phyloP scores from a whole-genome alignment of 345 rosid species.

The Brassica incana region DNA sequence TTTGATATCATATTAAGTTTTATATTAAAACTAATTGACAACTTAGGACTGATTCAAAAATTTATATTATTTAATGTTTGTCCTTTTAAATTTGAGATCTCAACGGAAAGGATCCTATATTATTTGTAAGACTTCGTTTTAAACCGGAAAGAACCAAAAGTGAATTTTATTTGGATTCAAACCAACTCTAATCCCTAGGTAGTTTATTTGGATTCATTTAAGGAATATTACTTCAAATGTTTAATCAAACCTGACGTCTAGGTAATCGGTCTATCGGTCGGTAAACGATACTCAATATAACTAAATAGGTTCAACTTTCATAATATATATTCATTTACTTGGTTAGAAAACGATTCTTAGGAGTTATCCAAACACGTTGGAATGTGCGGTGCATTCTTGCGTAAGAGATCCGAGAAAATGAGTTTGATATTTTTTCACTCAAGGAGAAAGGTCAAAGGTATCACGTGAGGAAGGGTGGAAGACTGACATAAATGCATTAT shows the following conservation, averaged over 20 bases:
- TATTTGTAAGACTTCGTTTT: background rate
- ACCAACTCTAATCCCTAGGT: background rate
- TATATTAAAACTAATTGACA: too few relatives aligned
- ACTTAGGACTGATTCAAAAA: too few relatives aligned
- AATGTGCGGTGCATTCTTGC: slow-evolving; percentile 16
- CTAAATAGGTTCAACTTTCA: background rate
- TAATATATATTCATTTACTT: background rate
- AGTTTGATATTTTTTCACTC: slow-evolving; percentile 14
- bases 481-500: slow-evolving; percentile 36
- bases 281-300: background rate
- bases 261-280: background rate
- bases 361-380: background rate
- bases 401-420: slow-evolving; percentile 15
- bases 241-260: background rate
- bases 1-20: too few relatives aligned
- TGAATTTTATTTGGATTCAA: background rate
- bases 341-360: slow-evolving; percentile 1
- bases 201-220: background rate
- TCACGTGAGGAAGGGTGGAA: slow-evolving; percentile 37
- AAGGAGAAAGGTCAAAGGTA: slow-evolving; percentile 16
- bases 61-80: too few relatives aligned
- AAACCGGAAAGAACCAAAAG: background rate
- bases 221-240: background rate
- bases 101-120: background rate
- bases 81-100: too few relatives aligned